Conservation (phyloP, 2,329 filamentous ascomycete genomes). For the Sodiomyces alkalinus region DNA sequence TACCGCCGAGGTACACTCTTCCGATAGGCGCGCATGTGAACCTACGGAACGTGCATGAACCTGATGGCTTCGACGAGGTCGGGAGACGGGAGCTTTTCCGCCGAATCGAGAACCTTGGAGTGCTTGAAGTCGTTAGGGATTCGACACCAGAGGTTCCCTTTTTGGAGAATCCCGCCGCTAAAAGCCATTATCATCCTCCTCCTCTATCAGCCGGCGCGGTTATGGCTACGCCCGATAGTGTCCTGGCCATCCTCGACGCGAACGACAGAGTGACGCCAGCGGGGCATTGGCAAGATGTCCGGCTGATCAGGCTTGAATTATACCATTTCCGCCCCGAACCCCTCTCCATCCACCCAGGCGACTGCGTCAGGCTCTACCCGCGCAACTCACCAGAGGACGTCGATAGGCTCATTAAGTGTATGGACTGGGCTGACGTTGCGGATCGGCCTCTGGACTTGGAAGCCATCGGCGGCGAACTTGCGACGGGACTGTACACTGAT, state of each 20-base stretch:
- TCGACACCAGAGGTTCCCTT: background rate
- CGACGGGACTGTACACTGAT: conserved; percentile 20
- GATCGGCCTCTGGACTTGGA: conserved; percentile 27
- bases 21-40: no score
- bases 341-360: conserved; percentile 44
- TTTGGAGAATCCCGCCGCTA: no score
- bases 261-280: conserved; percentile 62
- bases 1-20: conserved; percentile 61
- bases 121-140: background rate
- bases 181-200: no score
- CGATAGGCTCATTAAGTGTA: conserved; percentile 59
- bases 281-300: conserved; percentile 87
- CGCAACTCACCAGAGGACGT: conserved; percentile 78
- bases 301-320: conserved; percentile 52
- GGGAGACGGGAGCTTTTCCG: no score
- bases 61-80: no score
- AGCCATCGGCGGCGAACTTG: background rate
- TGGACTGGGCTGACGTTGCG: conserved; percentile 63
- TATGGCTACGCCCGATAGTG: conserved; percentile 32
- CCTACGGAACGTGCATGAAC: background rate
- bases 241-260: conserved; percentile 40
- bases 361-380: conserved; percentile 68
- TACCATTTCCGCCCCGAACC: conserved; percentile 6
- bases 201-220: no score
- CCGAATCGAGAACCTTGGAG: no score